Evolutionary conservation across 352 stramenopile species (phyloP).

Genomic region (Phytophthora tubulina): DNA sequence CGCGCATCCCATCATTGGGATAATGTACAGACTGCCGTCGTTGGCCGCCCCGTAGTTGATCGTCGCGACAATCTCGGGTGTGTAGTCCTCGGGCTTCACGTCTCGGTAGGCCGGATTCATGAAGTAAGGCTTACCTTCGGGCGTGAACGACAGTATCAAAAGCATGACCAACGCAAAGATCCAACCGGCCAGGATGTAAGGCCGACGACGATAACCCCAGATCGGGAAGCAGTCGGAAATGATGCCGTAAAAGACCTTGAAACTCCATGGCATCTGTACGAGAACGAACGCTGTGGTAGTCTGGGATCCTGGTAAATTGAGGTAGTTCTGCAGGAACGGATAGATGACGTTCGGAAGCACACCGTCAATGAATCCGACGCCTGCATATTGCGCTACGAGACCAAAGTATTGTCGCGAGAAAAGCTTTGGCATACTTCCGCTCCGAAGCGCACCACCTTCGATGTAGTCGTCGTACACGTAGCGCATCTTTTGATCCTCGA

Average conservation of each 20-base stretch:
- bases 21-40: slow-evolving; percentile 51
- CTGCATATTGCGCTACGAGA: slow-evolving; percentile 62
- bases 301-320: slow-evolving; percentile 58
- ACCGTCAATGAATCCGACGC: slow-evolving; percentile 61
- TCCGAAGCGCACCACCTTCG: slow-evolving; percentile 49
- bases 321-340: slow-evolving; percentile 65
- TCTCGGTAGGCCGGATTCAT: slow-evolving; percentile 43
- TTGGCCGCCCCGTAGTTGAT: slow-evolving; percentile 52
- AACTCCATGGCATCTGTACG: slow-evolving; percentile 68
- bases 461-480: slow-evolving; percentile 54
- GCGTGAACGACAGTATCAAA: slow-evolving; percentile 49
- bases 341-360: slow-evolving; percentile 61
- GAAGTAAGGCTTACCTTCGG: slow-evolving; percentile 55
- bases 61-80: slow-evolving; percentile 48
- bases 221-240: slow-evolving; percentile 72
- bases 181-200: slow-evolving; percentile 69
- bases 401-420: slow-evolving; percentile 56
- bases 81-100: slow-evolving; percentile 57
- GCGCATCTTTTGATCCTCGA: slow-evolving; percentile 50
- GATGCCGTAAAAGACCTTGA: slow-evolving; percentile 72
- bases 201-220: slow-evolving; percentile 56
- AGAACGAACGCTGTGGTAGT: slow-evolving; percentile 57
- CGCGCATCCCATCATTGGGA: slow-evolving; percentile 55
- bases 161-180: slow-evolving; percentile 48
- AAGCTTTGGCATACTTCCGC: slow-evolving; percentile 46